Base-by-base conservation (phyloP, 2,329 filamentous ascomycete species). In the Didymellaceae sp. region DNA sequence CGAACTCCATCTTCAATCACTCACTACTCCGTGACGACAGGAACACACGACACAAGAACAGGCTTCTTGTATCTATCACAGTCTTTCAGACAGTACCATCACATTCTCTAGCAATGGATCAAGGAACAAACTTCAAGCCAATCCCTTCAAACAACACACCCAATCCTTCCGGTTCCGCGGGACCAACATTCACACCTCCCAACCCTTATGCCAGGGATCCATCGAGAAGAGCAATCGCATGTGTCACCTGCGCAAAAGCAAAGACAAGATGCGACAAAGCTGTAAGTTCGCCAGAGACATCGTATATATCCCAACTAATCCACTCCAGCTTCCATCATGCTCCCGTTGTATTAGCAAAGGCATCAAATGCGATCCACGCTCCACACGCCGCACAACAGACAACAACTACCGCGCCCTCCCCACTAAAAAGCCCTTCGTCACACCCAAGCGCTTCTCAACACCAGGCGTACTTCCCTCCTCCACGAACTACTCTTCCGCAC, bases 231-330 rank as follows among this genome's bases (percentile, higher is more conserved):
- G 65, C 69, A n/a, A 73, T 73, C 44, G 68, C 70, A 40, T 73
- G 70, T 57, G 70, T 71, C 4, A 69, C 70, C 48, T 73, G 70
- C 51, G 70, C 70, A 20, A 73, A 71, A 54, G 70, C 70, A 35
- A 73, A 73, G 55, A 72, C 70, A 7, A 70, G 72, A 55, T 72
- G 70, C 47, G 68, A 73, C 45, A 73, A 71, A 59, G 61, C 60
- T 49, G 70, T 71, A 52, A 46, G 67, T 52, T 13, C 2, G 11
- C 24, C 22, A 8, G 11, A 3, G 4, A 10, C 13, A 7, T 22
- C 11, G 21, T 11, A 21, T 0, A n/a, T n/a, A 17, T 13, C 11
- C 5, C n/a, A 21, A 35, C 42, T 16, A 32, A 40, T 47, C 1
- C 45, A 24, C 5, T 10, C 8, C 17, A 71, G 67, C 55, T 70